A percentile compares a stretch with the other conserved stretches of the same genome.
Evolutionary conservation across 1,284 basidiomycete genomes (phyloP).

Genomic region (Vanrija pseudolonga): DNA sequence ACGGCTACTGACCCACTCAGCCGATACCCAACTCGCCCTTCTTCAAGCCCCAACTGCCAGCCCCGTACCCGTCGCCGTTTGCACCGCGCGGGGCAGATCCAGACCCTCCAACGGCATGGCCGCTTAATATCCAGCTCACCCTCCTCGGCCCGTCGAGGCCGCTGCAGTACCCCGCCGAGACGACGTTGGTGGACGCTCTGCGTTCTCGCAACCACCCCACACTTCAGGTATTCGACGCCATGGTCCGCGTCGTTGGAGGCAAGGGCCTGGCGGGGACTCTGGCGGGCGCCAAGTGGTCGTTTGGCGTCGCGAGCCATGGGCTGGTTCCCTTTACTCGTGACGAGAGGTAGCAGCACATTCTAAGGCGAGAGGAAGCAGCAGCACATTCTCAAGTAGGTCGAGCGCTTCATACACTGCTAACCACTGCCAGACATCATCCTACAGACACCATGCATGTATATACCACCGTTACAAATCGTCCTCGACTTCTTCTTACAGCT

Average conservation of each 20-base stretch:
- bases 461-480: background rate
- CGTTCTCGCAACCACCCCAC: constrained; percentile 8
- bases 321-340: constrained; percentile 19
- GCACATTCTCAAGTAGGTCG: no score
- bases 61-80: constrained; percentile 40
- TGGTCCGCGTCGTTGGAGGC: constrained; percentile 25
- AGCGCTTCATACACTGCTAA: no score
- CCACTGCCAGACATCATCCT: background rate
- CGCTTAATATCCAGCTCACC: constrained; percentile 39
- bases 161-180: constrained; percentile 38
- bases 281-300: constrained; percentile 26
- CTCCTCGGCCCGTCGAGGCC: constrained; percentile 19
- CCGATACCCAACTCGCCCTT: constrained; percentile 15
- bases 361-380: background rate
- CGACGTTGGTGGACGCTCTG: constrained; percentile 34
- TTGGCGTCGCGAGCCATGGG: constrained; percentile 27
- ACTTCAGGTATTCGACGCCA: constrained; percentile 25
- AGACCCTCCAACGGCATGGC: constrained; percentile 14
- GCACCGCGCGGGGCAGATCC: background rate
- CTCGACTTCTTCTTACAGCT: background rate
- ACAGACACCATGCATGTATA: background rate
- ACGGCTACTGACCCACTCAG: background rate
- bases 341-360: background rate
- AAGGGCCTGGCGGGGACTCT: constrained; percentile 15
- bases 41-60: constrained; percentile 39